Evolutionary conservation across 345 rosid species (phyloP).

Genomic region (Durio zibethinus): DNA sequence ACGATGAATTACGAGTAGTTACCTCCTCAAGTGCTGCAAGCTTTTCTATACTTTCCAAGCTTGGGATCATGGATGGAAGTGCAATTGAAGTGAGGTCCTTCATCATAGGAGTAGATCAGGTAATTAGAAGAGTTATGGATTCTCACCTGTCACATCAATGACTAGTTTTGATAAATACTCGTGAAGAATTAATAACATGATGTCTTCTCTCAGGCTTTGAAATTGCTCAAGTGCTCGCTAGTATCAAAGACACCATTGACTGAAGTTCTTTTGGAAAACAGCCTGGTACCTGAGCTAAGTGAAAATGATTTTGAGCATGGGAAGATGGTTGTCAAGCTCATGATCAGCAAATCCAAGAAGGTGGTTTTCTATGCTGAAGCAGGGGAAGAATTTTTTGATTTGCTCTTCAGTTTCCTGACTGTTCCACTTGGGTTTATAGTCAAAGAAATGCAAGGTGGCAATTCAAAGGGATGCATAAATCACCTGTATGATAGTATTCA

Average conservation of each 20-base stretch:
- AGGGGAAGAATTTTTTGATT: constrained; percentile 21
- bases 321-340: constrained; percentile 9
- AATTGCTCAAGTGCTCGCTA: constrained; percentile 14
- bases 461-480: constrained; percentile 6
- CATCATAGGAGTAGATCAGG: not conserved
- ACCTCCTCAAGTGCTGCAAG: constrained; percentile 9
- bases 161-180: not conserved
- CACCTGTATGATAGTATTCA: constrained; percentile 12
- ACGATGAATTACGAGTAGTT: constrained; percentile 16
- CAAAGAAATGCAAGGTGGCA: constrained; percentile 7
- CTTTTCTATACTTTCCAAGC: constrained; percentile 12
- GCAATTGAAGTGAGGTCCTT: constrained; percentile 6
- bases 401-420: constrained; percentile 33
- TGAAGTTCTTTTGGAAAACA: not conserved
- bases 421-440: constrained; percentile 23
- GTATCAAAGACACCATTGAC: constrained; percentile 16
- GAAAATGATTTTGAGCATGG: not conserved
- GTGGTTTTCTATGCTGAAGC: constrained; percentile 22
- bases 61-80: not conserved
- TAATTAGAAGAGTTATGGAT: not conserved
- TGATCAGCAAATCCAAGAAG: constrained; percentile 21
- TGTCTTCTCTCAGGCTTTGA: constrained; percentile 18
- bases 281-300: not conserved
- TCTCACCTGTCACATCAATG: not conserved
- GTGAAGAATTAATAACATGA: not conserved